Evolutionary conservation across 495 filamentous ascomycete genomes (phyloP), one percentile per base, ranked within the genome.

Genomic region (Daldinia childiae): DNA sequence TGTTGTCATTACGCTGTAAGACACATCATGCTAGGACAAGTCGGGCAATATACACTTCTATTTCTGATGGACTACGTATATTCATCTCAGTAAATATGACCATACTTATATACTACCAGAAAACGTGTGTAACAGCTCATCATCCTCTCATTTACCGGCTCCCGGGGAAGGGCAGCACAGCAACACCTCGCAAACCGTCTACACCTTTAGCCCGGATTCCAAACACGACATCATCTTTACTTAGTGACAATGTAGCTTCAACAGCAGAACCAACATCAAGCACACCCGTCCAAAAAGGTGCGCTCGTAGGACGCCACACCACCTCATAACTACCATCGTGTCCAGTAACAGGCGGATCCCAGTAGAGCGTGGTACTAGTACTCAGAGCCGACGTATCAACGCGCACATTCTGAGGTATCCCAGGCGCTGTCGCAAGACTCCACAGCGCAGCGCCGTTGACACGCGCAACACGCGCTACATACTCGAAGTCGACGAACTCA

Each of bases 161-260:
- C 19, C 69, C 62, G 34, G 75, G 75, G 41, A 77, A 77, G 29
- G 75, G 73, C 58, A 77, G 34, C 32, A 76, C 75, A 17, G 75
- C 75, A 57, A 77, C 75, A 6, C 75, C 75, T 27, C 75, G 51
- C 9, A 65, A 63, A 12, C 84, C 84, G 77, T 85, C 81, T 51
- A 30, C 71, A 4, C 84, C 79, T 4, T 85, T 81, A 11, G 82
- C 77, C 58, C 86, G 74, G 2, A 87, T 76, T 0, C 86, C 85
- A 77, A 87, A 85, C 48, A 83, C 77, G 21, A 85, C 79, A 72
- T 86, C 83, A 66, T 88, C 86, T 77, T 87, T 88, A 58, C 80
- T 85, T 36, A 87, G 59, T 15, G 74, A 27, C 32, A 87, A 66
- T 58, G 76, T 82, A 9, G 73, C 84, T 55, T 66, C 77, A 4